Evolutionary conservation across 2,329 filamentous ascomycete species (phyloP), one percentile per base, ranked within the genome.

Genomic region (Epicoccum nigrum): DNA sequence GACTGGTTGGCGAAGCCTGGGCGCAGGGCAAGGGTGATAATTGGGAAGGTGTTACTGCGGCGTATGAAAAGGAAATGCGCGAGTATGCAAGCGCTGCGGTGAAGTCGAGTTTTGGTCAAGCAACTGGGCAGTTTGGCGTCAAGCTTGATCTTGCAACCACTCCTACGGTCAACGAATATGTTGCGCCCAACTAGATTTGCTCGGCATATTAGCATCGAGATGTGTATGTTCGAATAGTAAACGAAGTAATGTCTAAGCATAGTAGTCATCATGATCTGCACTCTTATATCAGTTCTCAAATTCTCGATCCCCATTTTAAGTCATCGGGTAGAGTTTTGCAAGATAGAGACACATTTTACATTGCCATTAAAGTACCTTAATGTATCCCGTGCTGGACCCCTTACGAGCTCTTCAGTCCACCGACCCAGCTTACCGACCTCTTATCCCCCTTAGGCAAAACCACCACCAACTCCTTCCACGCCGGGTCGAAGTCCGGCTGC

Each of bases 381-480:
- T n/a, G n/a, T n/a, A n/a, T n/a, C n/a, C n/a, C n/a, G n/a, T n/a
- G n/a, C n/a, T n/a, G n/a, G n/a, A 25, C 3, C 23, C 23, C 23
- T 21, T 41, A 19, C 20, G 33, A 20, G 19, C 15, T 31, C 12
- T 30, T 12, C 5, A 30, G 12, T 13, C 28, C 28, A 12, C 13
- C 5, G 11, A 30, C 28, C 28, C 28, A 53, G 56, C 63, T 15
- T 56, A 77, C 53, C 58, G 54, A 35, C 31, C 81, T 71, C 33
- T 61, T 51, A 63, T 85, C 82, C 0, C 79, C 80, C 17, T 75
- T 62, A 2, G 81, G 82, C 51, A 85, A 56, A 41, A 84, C 74
- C 30, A 84, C 64, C 41, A 75, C 73, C 12, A 85, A 37, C 1
- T 78, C 74, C 16, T 72, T 76, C 79, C 82, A 85, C 1, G 74